Evolutionary conservation across 2,329 filamentous ascomycete genomes (phyloP), one percentile per base, ranked within the genome.

Genomic region (Aspergillus puulaauensis): DNA sequence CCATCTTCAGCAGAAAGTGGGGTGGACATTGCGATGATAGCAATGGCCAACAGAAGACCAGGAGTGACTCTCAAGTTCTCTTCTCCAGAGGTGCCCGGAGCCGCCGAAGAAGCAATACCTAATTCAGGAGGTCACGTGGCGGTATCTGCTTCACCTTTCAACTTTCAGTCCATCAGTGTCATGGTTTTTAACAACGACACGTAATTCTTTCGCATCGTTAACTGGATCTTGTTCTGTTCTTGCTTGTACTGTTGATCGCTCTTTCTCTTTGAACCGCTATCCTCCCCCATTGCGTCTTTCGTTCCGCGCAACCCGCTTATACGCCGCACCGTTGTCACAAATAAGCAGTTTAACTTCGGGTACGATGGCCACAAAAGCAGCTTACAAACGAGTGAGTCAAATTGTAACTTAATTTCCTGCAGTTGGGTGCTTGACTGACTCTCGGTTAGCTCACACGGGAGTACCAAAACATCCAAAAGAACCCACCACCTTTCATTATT

Each of bases 401-500:
- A 31, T 54, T 31, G 17, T 5, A 40, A 24, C 7, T n/a, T 44
- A 40, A 24, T 9, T n/a, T 46, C 24, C 33, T 14, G 17, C 12
- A 44, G 35, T 31, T 33, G 51, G 37, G 40, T 54, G 15, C 14
- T 40, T 6, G 27, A 44, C 62, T 66, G 46, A 61, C 58, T 15
- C 24, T 35, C 33, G 19, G 63, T 55, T 60, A 83, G 82, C 80
- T 88, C 59, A 84, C 83, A 55, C 82, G 83, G 60, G 86, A 89
- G 76, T 89, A 88, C 70, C 80, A 84, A 72, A 79, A 82, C 61
- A 87, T 89, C 60, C 80, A 83, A 68, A 82, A 85, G 68, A 93
- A 92, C 68, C 92, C 93, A 11, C 91, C 92, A 37, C 91, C 92
- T 53, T 96, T 91, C 78, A 96, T 96, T 68, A 82, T 86, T 51